phyloP scores from a whole-genome alignment of 345 rosid genomes.

The Citrus sp. region DNA sequence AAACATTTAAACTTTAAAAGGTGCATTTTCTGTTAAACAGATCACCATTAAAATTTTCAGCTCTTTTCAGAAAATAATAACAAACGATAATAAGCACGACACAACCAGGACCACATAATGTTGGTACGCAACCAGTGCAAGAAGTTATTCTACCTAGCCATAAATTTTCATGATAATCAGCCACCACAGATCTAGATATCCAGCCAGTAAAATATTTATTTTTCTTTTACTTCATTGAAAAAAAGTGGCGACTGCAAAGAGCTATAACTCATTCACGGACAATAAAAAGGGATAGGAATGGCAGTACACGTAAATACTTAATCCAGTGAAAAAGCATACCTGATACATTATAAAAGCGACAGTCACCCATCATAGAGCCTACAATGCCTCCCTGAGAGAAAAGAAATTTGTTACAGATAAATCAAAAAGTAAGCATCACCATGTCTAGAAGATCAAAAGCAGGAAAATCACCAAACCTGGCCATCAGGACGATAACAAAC shows the following conservation, averaged over 20 bases:
- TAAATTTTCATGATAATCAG: background rate
- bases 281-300: background rate
- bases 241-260: background rate
- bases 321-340: constrained; percentile 28
- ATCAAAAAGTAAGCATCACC: background rate
- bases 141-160: background rate
- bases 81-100: background rate
- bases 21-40: background rate
- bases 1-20: background rate
- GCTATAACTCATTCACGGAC: background rate
- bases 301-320: no score
- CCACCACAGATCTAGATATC: background rate
- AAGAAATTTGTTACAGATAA: background rate
- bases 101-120: background rate
- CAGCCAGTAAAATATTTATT: background rate
- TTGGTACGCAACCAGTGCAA: background rate
- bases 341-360: constrained; percentile 53
- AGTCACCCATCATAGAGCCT: constrained; percentile 52
- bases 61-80: background rate
- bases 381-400: constrained; percentile 43
- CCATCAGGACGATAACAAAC: constrained; percentile 89
- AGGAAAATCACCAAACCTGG: constrained; percentile 42
- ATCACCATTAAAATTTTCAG: background rate
- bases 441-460: constrained; percentile 3
- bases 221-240: background rate